phyloP scores from a whole-genome alignment of 805 yeast genomes.

The Tetrapisispora fleetii region DNA sequence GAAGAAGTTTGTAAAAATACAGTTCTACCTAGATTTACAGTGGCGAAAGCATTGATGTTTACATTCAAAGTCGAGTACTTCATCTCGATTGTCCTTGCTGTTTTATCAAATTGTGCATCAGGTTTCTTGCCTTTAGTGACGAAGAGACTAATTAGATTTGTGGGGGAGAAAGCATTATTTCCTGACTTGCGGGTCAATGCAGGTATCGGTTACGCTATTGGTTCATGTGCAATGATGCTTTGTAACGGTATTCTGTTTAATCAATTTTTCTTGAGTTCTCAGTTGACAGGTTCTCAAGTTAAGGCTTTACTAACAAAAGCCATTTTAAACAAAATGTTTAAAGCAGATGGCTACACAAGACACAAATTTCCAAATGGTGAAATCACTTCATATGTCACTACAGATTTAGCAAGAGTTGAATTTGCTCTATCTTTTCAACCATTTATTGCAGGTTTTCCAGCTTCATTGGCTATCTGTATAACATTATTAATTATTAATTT shows the following conservation, averaged over 20 bases:
- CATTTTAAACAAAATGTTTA: slow-evolving; percentile 57
- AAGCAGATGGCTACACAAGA: slow-evolving; percentile 46
- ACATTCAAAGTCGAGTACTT: slow-evolving; percentile 43
- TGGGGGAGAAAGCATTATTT: slow-evolving; percentile 41
- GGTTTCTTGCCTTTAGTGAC: slow-evolving; percentile 61
- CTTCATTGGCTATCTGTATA: slow-evolving; percentile 51
- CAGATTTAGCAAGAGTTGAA: slow-evolving; percentile 75
- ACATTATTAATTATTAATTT: slow-evolving; percentile 56
- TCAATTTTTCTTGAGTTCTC: slow-evolving; percentile 53
- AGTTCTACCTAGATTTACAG: slow-evolving; percentile 21
- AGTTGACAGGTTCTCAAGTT: slow-evolving; percentile 58
- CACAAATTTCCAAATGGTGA: slow-evolving; percentile 56
- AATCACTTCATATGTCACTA: slow-evolving; percentile 68
- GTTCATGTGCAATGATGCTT: slow-evolving; percentile 48
- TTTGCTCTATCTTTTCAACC: slow-evolving; percentile 64
- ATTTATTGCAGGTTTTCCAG: slow-evolving; percentile 52
- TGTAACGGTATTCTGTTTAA: slow-evolving; percentile 42
- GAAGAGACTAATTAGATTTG: slow-evolving; percentile 52
- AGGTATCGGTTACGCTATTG: slow-evolving; percentile 74
- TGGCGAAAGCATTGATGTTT: slow-evolving; percentile 37
- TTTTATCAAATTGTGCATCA: slow-evolving; percentile 37
- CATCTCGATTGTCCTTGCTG: slow-evolving; percentile 36
- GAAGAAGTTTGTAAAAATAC: slow-evolving; percentile 31
- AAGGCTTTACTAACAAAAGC: slow-evolving; percentile 66
- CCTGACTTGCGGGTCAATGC: slow-evolving; percentile 35